Evolutionary conservation across 1,284 basidiomycete genomes (phyloP), one percentile per base, ranked within the genome.

Genomic region (Agroathelia rolfsii): DNA sequence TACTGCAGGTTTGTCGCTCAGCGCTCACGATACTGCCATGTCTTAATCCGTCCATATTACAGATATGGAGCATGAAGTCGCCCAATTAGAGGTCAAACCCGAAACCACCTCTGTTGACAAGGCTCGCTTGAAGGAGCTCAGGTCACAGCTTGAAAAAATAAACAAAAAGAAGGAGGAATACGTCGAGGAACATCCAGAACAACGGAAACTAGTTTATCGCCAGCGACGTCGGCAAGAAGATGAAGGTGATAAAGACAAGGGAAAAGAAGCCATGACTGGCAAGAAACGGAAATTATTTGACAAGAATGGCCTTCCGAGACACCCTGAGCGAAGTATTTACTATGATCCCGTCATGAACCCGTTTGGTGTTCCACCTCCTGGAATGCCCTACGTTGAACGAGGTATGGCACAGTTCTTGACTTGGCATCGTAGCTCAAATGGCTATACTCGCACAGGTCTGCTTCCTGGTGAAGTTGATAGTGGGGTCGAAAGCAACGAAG

Each of bases 321-420:
- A 88, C 57, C 88, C 88, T 9, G 87, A 87, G 49, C 67, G 87
- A 45, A 93, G 87, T 56, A 66, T 92, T 25, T 96, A 96, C 55
- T 96, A 90, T 56, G 87, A 97, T 47, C 72, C 85, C 21, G 71
- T 89, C 32, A 82, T 94, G 72, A 97, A 97, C 52, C 89, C 90
- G 5, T 93, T 72, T 51, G 93, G 93, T 16, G 87, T 90, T n/a
- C 78, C 93, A 13, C 93, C 93, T 13, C 93, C 93, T 6, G 93
- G 93, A 6, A 88, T 95, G 90, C 89, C 87, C 6, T 96, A 96
- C 54, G 60, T 74, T 30, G 89, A 96, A 51, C 66, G 81, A 59
- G 69, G 85, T 89, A 46, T 58, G 81, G 65, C 28, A 22, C 16
- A 17, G 24, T 28, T 25, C 20, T 24, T 28, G 4, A 19, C n/a